Percentiles rank a stretch among this genome's conserved stretches.
phyloP scores from a whole-genome alignment of 83 land plant genomes.

The Isoetes engelmannii region DNA sequence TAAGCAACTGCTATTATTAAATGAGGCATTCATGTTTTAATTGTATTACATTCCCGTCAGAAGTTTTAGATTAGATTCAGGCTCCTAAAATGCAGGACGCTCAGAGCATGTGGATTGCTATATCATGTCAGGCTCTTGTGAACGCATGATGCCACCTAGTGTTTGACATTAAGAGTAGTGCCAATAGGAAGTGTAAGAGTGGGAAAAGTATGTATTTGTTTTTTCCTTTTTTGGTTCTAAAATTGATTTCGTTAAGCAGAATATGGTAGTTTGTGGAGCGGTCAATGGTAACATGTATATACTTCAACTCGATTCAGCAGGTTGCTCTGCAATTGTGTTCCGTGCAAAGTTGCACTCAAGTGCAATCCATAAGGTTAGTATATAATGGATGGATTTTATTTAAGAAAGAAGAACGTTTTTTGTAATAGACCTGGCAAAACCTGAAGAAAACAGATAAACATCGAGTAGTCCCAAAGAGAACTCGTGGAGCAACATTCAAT shows the following conservation, averaged over 20 bases:
- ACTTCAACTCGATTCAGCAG: slow-evolving; percentile 16
- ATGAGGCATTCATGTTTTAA: not conserved
- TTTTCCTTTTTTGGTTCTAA: too few species aligned
- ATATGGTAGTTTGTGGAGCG: slow-evolving; percentile 21
- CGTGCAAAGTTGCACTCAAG: slow-evolving; percentile 27
- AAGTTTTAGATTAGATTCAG: not conserved
- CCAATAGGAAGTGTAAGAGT: too few species aligned
- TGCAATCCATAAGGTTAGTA: slow-evolving; percentile 26
- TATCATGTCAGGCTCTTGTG: too few species aligned
- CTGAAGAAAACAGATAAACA: too few species aligned
- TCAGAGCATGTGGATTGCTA: not conserved
- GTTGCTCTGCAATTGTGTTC: slow-evolving; percentile 23
- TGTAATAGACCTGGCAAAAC: too few species aligned
- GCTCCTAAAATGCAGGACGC: not conserved
- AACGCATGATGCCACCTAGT: too few species aligned
- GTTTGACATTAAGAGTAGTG: too few species aligned
- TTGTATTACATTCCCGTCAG: not conserved
- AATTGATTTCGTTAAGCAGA: slow-evolving; percentile 1
- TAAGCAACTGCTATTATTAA: not conserved
- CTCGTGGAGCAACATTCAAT: too few species aligned
- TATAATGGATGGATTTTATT: not conserved
- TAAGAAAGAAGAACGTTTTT: not conserved
- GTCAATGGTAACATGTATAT: slow-evolving; percentile 17
- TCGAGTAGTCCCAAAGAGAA: too few species aligned
- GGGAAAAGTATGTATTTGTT: too few species aligned